Evolutionary conservation across 306 rosid species (phyloP), one percentile per base, ranked within the genome.

Genomic region (Vachellia pachyceras): DNA sequence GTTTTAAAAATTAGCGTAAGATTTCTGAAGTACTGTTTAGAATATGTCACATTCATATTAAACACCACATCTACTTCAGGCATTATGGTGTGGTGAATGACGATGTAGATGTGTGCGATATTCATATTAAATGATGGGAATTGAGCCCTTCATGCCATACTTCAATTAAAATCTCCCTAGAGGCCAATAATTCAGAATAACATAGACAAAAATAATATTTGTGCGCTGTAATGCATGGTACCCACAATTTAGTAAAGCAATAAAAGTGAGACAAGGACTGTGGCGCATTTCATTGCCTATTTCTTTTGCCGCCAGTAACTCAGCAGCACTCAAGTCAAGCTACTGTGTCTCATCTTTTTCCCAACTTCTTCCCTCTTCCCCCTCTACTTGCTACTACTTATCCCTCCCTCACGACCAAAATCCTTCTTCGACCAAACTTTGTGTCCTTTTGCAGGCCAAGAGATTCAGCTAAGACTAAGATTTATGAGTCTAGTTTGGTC

Each of bases 211-310:
- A 55, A 80, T 57, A 37, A 23, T 29, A 49, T n/a, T n/a, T 57
- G 6, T 4, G 57, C 14, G 40, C 75, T 76, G 64, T 76, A 76
- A 22, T 82, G 57, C 79, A 75, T 36, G 80, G 78, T 47, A 72
- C 45, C 36, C 65, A 52, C 69, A 41, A 64, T 75, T 10, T 55
- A 37, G 22, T 40, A n/a, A 82, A 83, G 82, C 82, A 63, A 42
- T 84, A 79, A 86, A 58, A 52, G 41, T 10, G 14, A 36, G 89
- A 86, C 76, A 87, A 77, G n/a, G 80, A 77, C 72, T 70, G 86
- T 80, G 71, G 83, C 92, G 72, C 77, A 78, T 50, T 72, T 60
- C 39, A 82, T 63, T 72, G 35, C 81, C 25, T 29, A 36, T 82
- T n/a, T 69, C 67, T 73, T 81, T 80, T 55, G 23, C 70, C 84